Evolutionary conservation across 23 red algal species (phyloP).

Genomic region (Chondrus crispus): DNA sequence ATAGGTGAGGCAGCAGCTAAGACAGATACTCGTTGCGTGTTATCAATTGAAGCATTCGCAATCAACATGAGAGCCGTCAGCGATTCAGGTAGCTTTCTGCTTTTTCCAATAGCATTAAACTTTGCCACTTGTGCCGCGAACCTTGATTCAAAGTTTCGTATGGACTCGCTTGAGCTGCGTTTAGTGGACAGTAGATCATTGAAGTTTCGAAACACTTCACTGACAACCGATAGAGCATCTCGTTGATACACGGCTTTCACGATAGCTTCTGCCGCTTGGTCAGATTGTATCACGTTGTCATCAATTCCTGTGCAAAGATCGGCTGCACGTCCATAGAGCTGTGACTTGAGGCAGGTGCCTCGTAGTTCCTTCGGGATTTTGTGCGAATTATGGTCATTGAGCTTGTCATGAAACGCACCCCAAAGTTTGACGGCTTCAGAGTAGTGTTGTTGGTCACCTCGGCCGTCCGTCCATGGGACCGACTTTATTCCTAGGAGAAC

Average conservation of each 20-base stretch:
- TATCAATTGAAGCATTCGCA: neutral
- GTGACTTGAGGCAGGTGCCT: neutral
- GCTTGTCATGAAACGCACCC: neutral
- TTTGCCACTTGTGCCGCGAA: constrained; percentile 2
- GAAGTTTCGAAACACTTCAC: neutral
- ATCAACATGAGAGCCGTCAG: neutral
- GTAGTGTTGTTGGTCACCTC: neutral
- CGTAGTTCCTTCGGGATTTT: neutral
- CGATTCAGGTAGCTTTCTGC: neutral
- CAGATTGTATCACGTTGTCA: neutral
- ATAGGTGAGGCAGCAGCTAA: neutral
- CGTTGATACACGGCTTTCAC: neutral
- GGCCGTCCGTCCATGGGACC: neutral
- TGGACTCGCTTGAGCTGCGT: neutral
- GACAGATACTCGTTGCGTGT: neutral
- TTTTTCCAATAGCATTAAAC: neutral
- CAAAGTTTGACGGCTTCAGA: neutral
- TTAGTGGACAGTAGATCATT: neutral
- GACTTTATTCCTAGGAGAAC: neutral
- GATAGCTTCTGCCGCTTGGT: neutral
- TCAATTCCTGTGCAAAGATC: neutral
- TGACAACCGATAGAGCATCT: neutral
- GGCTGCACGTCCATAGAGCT: neutral
- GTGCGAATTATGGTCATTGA: neutral
- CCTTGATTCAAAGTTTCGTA: neutral